These are phyloP conservation scores for Beauveria varroae DNA, from an alignment of 2,329 filamentous ascomycete genomes.

Conservation along the genomic window DNA sequence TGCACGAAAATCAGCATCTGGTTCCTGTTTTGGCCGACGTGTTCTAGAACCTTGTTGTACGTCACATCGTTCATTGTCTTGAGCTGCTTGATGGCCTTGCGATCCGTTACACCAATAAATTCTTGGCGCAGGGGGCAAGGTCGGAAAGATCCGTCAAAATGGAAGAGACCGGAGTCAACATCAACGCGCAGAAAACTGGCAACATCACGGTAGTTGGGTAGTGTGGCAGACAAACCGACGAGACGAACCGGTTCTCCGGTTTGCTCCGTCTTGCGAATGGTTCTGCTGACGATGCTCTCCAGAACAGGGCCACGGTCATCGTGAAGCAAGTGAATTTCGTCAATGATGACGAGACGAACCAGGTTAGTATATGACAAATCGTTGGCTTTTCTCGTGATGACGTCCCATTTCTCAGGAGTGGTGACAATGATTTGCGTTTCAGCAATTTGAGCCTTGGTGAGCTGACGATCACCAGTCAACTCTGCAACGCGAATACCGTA, in stretches of 20 bases:
- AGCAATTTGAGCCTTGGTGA: constrained; percentile 96
- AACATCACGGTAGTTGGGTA: constrained; percentile 95
- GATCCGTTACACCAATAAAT: constrained; percentile 94
- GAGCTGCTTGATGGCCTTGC: constrained; percentile 96
- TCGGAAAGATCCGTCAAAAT: constrained; percentile 90
- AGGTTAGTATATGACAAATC: constrained; percentile 95
- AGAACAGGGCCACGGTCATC: constrained; percentile 95
- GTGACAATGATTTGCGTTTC: constrained; percentile 98
- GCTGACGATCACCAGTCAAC: constrained; percentile 91
- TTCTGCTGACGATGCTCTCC: constrained; percentile 93
- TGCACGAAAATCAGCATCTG: constrained; percentile 99
- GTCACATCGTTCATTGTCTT: constrained; percentile 99
- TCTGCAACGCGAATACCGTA: constrained; percentile 94
- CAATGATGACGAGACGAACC: constrained; percentile 92
- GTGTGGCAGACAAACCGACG: constrained; percentile 84
- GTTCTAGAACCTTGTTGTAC: constrained; percentile 94
- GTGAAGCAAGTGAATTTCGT: constrained; percentile 95
- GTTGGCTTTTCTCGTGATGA: constrained; percentile 95
- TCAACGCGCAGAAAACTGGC: constrained; percentile 92
- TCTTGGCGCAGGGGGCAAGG: constrained; percentile 94
- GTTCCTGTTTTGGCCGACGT: constrained; percentile 85
- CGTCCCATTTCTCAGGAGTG: constrained; percentile 98
- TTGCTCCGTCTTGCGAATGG: constrained; percentile 86
- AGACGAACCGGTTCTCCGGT: constrained; percentile 89
- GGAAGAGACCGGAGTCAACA: constrained; percentile 76